Evolutionary conservation across 1,284 basidiomycete genomes (phyloP).

Genomic region (Sanghuangporus weigelae): DNA sequence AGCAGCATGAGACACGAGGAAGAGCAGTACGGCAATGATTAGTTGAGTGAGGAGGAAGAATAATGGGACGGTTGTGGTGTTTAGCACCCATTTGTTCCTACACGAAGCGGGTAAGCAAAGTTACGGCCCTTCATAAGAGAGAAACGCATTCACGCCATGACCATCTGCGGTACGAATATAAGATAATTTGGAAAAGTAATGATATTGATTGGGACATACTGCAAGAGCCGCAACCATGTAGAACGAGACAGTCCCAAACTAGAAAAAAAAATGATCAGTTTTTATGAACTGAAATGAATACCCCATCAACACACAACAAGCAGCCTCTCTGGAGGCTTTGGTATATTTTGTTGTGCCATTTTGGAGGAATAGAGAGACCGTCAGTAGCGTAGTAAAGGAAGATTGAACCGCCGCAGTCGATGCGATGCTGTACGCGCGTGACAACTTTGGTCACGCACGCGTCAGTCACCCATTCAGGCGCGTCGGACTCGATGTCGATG

Average conservation of each 20-base stretch:
- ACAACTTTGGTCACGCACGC: neutral
- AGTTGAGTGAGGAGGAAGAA: slow-evolving; percentile 86
- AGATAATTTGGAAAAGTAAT: neutral
- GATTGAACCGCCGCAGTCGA: neutral
- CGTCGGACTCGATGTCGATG: neutral
- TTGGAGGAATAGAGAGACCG: neutral
- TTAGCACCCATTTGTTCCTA: slow-evolving; percentile 80
- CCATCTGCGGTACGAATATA: slow-evolving; percentile 50
- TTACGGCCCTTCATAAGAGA: slow-evolving; percentile 9
- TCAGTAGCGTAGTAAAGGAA: neutral
- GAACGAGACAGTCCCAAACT: slow-evolving; percentile 68
- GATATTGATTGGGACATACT: slow-evolving; percentile 42
- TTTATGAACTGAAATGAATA: neutral
- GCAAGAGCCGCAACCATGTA: slow-evolving; percentile 79
- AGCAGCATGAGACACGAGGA: slow-evolving; percentile 55
- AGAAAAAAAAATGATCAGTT: neutral
- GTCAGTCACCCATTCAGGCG: neutral
- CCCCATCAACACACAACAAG: slow-evolving; percentile 22
- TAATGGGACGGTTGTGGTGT: slow-evolving; percentile 61
- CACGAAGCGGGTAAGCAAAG: neutral
- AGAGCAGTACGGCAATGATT: slow-evolving; percentile 70
- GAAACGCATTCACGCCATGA: slow-evolving; percentile 59
- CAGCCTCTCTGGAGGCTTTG: slow-evolving; percentile 18
- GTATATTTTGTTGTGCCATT: slow-evolving; percentile 19
- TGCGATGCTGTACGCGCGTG: slow-evolving; percentile 1